Evolutionary conservation across 75 land plant species (phyloP), one percentile per base, ranked within the genome.

Genomic region (Azolla pinnata): DNA sequence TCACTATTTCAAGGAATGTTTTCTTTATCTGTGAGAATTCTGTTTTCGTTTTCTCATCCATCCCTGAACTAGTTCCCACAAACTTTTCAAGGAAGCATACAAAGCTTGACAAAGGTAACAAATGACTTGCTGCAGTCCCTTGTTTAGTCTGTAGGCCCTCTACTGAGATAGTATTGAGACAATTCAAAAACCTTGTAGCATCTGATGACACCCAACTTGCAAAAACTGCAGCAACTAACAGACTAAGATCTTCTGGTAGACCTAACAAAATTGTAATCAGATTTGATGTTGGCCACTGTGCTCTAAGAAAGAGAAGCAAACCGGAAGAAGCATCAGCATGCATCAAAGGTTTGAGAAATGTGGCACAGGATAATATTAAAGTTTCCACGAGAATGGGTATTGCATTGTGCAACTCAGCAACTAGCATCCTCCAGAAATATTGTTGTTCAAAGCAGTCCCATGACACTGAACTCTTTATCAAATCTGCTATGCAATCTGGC

Each of bases 391-490:
- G 38, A 9, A 31, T 31, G 26, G 31, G 33, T 19, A 59, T 12
- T 52, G 21, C 60, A 27, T 63, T 62, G 18, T 65, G 74, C 20
- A 49, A 38, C 52, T 73, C 75, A 16, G 70, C 75, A n/a, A 54
- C 49, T 52, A 73, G 42, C 30, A 73, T 27, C 47, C 68, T 61
- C 75, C 75, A 73, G 30, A 73, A 67, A 29, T 54, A 67, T 29
- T 73, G 75, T 31, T 73, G 75, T 30, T 73, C 75, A 33, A 60
- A 19, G 12, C 53, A 66, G 19, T 73, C 75, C 75, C 75, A 73
- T 8, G 19, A 33, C 50, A 73, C 44, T 16, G 75, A 61, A 10
- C 56, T 56, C 52, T 61, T 60, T 27, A 60, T 53, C 25, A 67
- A 47, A 8, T 40, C 58, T 9, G 42, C 26, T 18, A 66, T 30